phyloP scores from a whole-genome alignment of 2,329 filamentous ascomycete genomes.

The Stemphylium beticola region DNA sequence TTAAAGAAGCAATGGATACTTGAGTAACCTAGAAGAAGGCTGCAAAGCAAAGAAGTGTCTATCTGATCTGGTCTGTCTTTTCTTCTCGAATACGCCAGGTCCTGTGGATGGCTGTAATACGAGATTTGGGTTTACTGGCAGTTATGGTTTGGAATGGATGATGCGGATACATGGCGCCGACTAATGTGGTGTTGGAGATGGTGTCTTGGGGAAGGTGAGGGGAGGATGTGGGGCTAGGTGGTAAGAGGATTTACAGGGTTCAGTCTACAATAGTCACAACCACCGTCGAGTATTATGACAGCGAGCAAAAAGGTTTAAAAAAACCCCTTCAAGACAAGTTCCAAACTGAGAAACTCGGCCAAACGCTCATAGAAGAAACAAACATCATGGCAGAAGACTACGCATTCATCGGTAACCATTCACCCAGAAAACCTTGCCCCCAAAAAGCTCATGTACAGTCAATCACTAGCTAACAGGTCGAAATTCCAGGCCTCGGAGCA shows the following conservation, averaged over 20 bases:
- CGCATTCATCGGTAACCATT: slow-evolving; percentile 37
- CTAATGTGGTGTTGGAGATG: slow-evolving; percentile 22
- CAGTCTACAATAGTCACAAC: too few relatives aligned
- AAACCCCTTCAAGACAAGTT: too few relatives aligned
- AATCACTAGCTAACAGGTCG: background rate
- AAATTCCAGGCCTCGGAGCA: slow-evolving; percentile 36
- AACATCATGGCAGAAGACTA: slow-evolving; percentile 34
- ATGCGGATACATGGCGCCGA: background rate
- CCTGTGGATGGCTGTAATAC: background rate
- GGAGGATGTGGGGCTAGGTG: slow-evolving; percentile 38
- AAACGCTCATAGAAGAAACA: background rate
- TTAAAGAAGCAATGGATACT: too few relatives aligned
- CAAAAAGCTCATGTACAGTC: background rate
- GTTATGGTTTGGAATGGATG: background rate
- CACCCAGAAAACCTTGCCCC: background rate
- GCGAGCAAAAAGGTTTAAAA: too few relatives aligned
- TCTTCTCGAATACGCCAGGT: background rate
- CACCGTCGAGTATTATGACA: too few relatives aligned
- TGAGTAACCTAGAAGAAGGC: background rate
- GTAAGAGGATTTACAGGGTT: slow-evolving; percentile 2
- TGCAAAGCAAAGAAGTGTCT: background rate
- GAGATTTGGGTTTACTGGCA: background rate
- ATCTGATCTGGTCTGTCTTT: background rate
- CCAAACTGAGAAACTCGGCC: background rate
- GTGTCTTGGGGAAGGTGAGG: slow-evolving; percentile 28